phyloP scores from a whole-genome alignment of 2,329 filamentous ascomycete species.

The Neonectria magnoliae region DNA sequence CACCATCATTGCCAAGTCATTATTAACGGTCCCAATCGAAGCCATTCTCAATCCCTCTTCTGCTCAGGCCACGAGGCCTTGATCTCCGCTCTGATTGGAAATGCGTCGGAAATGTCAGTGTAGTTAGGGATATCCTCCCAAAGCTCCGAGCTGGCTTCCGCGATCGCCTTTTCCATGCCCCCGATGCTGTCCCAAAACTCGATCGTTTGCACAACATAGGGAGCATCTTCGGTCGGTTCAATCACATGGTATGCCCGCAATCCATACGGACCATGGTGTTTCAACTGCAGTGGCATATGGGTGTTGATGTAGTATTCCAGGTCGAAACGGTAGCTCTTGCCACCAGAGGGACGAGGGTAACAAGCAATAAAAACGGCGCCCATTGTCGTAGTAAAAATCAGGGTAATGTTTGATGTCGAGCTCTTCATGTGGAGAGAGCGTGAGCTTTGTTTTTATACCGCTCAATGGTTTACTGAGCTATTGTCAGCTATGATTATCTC shows the following conservation, averaged over 20 bases:
- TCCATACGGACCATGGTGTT: not conserved
- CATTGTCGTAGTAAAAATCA: conserved; percentile 1
- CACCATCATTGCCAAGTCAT: not conserved
- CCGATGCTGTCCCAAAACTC: not conserved
- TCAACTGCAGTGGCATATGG: not conserved
- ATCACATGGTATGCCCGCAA: not conserved
- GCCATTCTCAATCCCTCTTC: not conserved
- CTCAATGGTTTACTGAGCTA: not conserved
- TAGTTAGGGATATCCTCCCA: not conserved
- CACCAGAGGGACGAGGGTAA: not conserved
- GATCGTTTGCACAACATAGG: not conserved
- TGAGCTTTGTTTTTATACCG: not conserved
- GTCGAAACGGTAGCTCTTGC: not conserved
- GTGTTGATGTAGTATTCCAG: not conserved
- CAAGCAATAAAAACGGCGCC: not conserved
- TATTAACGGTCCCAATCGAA: not conserved
- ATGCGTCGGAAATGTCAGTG: not conserved
- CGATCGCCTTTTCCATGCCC: not conserved
- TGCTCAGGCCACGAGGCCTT: not conserved
- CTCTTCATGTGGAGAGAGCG: not conserved
- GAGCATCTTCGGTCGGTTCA: not conserved
- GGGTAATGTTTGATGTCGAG: not conserved
- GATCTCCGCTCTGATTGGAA: not conserved
- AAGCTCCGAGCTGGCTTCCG: not conserved
- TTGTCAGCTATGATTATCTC: not conserved